A percentile compares a stretch with the other conserved stretches of the same genome.
Evolutionary conservation across 225 moss, liverwort and hornwort genomes (phyloP).

Genomic region (Neckera pumila): DNA sequence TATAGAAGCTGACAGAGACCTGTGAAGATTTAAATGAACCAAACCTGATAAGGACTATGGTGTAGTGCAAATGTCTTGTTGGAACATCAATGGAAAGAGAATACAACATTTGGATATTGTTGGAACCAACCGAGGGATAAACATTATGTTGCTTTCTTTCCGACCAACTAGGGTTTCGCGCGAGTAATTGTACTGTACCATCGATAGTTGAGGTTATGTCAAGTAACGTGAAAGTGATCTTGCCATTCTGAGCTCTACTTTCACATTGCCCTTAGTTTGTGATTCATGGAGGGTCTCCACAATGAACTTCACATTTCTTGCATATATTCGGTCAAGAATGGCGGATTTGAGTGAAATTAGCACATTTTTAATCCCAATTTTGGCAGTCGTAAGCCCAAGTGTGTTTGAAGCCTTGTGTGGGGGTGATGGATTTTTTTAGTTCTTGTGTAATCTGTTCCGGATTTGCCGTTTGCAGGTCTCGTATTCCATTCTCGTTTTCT

Average conservation of each 20-base stretch:
- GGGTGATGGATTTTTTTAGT: background rate
- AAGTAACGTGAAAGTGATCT: background rate
- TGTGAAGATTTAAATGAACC: background rate
- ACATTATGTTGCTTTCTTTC: background rate
- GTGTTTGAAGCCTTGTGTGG: background rate
- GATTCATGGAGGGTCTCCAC: background rate
- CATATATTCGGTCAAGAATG: background rate
- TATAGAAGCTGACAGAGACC: background rate
- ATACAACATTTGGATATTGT: background rate
- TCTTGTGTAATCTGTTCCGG: background rate
- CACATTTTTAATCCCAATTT: background rate
- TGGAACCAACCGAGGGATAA: background rate
- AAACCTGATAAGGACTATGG: background rate
- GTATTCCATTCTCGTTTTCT: slow-evolving; percentile 76
- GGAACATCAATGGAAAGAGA: background rate
- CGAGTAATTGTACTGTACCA: no score
- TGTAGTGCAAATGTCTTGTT: background rate
- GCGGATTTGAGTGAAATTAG: background rate
- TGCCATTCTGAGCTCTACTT: background rate
- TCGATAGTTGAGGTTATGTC: background rate
- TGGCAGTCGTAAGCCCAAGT: background rate
- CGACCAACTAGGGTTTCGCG: background rate
- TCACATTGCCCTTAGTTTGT: background rate
- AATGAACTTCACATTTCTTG: no score
- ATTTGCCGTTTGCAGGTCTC: slow-evolving; percentile 36